Percentiles rank a stretch among this genome's conserved stretches.
phyloP scores from a whole-genome alignment of 805 yeast species.

The Candida methanosorbosa region DNA sequence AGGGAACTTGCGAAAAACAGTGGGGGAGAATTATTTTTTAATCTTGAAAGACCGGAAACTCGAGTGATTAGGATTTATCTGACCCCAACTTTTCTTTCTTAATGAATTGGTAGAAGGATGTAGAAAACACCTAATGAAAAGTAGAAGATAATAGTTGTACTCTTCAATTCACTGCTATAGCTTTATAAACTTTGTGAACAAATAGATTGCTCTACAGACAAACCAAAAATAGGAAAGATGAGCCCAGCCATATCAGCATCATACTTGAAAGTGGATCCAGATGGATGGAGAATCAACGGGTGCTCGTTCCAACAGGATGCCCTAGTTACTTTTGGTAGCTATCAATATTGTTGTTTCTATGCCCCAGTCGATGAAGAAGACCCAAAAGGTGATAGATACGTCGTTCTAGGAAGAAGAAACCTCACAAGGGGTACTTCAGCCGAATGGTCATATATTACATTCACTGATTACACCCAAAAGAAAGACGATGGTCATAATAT shows the following conservation, averaged over 20 bases:
- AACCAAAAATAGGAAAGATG: no score
- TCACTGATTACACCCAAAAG: conserved; percentile 10
- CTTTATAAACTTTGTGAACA: no score
- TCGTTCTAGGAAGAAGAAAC: conserved; percentile 8
- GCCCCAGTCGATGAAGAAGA: conserved; percentile 1
- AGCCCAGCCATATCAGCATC: neutral
- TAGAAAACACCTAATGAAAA: no score
- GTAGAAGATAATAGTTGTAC: no score
- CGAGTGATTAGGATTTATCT: no score
- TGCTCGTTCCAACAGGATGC: conserved; percentile 16
- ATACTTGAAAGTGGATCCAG: conserved; percentile 4
- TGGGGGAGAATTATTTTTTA: no score
- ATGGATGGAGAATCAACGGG: conserved; percentile 11
- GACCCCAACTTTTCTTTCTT: no score
- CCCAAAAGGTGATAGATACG: conserved; percentile 4
- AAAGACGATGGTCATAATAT: conserved; percentile 15
- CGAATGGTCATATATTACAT: conserved; percentile 7
- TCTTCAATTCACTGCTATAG: no score
- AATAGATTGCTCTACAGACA: no score
- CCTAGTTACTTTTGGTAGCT: conserved; percentile 6
- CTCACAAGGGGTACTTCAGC: neutral
- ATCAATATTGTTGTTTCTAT: conserved; percentile 6
- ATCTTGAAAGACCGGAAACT: no score
- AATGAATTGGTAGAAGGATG: no score
- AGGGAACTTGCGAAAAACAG: no score